phyloP scores from a whole-genome alignment of 176 grass and related monocot species.

The Stipa capillata region DNA sequence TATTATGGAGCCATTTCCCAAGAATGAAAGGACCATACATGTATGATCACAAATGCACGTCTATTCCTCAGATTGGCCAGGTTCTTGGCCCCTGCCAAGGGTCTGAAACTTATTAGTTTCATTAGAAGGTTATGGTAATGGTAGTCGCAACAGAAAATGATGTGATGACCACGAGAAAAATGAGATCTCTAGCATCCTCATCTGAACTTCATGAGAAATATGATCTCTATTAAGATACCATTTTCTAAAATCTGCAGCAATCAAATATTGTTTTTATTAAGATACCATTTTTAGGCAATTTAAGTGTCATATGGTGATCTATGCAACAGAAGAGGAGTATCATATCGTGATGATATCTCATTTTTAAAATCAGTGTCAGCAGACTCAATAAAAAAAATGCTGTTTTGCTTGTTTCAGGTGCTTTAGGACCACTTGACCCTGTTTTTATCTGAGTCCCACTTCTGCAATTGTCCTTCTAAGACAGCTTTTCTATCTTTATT shows the following conservation, averaged over 20 bases:
- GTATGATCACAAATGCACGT: background rate
- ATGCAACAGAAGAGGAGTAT: background rate
- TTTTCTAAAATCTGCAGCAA: background rate
- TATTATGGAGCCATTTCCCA: conserved; percentile 4
- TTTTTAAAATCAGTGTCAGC: background rate
- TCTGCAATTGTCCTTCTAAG: background rate
- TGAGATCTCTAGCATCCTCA: background rate
- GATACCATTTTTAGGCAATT: background rate
- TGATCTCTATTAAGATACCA: background rate
- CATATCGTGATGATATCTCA: background rate
- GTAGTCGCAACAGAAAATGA: background rate
- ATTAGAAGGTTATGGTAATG: background rate
- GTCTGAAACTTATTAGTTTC: background rate
- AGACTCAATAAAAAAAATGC: background rate
- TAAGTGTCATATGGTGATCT: background rate
- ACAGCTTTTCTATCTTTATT: background rate
- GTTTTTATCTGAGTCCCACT: background rate
- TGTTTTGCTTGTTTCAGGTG: background rate
- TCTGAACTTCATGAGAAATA: background rate
- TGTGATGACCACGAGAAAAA: background rate
- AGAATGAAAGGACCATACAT: background rate
- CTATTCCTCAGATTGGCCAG: background rate
- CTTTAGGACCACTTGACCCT: background rate
- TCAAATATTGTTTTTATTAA: background rate
- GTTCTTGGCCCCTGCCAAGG: background rate